Conservation (phyloP, 2,329 filamentous ascomycete species). For the Botrytis byssoidea region DNA sequence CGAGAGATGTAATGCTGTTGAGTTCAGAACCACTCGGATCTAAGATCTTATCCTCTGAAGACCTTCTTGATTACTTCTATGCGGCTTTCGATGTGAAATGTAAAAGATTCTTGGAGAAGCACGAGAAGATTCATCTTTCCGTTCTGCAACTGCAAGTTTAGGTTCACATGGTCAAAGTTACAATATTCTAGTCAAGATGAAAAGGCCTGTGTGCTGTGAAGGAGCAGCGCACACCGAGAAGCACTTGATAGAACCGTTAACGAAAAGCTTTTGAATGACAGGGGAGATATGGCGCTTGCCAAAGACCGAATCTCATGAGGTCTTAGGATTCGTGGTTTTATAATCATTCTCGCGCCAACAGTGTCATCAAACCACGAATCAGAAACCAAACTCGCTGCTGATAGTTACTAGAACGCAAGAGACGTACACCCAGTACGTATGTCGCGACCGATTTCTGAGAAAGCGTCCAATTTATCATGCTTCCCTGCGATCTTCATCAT, state of each 20-base stretch:
- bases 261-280: not conserved
- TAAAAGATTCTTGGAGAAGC: not conserved
- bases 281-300: not conserved
- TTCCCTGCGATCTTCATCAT: not conserved
- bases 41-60: not conserved
- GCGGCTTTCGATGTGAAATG: not conserved
- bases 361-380: no score
- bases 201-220: not conserved
- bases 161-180: no score
- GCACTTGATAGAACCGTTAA: no score
- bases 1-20: not conserved
- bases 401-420: not conserved
- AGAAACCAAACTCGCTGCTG: not conserved
- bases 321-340: not conserved
- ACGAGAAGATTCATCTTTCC: not conserved
- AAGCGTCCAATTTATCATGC: accelerated
- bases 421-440: not conserved
- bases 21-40: not conserved
- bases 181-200: not conserved
- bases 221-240: not conserved
- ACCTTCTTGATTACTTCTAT: not conserved
- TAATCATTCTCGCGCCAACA: not conserved
- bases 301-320: not conserved
- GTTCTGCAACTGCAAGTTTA: not conserved
- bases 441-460: not conserved